phyloP scores from a whole-genome alignment of 345 rosid genomes.

The Murraya paniculata region DNA sequence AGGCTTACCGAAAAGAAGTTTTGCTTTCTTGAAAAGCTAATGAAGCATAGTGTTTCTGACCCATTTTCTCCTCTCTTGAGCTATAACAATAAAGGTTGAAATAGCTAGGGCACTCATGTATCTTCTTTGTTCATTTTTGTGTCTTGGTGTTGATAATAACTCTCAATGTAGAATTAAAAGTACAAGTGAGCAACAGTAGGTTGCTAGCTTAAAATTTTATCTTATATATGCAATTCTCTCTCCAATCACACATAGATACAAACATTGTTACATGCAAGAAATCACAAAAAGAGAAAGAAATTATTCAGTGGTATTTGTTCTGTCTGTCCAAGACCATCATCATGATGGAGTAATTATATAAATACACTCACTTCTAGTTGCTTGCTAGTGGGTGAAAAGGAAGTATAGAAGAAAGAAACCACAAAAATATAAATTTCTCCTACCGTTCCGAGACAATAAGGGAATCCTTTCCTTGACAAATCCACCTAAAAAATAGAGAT shows the following conservation, averaged over 20 bases:
- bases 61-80: not conserved
- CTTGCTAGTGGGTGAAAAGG: slow-evolving; percentile 26
- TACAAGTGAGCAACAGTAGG: not conserved
- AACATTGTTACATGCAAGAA: slow-evolving; percentile 40
- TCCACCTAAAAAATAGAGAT: slow-evolving; percentile 44
- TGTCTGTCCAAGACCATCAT: slow-evolving; percentile 31
- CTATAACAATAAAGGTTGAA: not conserved
- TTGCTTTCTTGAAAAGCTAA: not conserved
- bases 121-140: slow-evolving; percentile 16
- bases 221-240: not conserved
- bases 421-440: slow-evolving; percentile 13
- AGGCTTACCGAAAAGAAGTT: too few species aligned
- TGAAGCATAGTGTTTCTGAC: not conserved
- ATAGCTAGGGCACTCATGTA: not conserved
- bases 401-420: slow-evolving; percentile 10
- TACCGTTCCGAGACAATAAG: slow-evolving; percentile 28
- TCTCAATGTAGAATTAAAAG: not conserved
- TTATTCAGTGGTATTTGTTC: slow-evolving; percentile 23
- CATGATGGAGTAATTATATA: slow-evolving; percentile 59
- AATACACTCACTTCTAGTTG: slow-evolving; percentile 11
- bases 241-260: slow-evolving; percentile 14
- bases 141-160: not conserved
- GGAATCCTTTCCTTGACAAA: slow-evolving; percentile 32
- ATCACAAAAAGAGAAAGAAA: slow-evolving; percentile 38
- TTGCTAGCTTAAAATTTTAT: not conserved